Percentiles rank a stretch among this genome's conserved stretches.
Evolutionary conservation across 2,329 filamentous ascomycete genomes (phyloP).

Genomic region (Colletotrichum gloeosporioides): DNA sequence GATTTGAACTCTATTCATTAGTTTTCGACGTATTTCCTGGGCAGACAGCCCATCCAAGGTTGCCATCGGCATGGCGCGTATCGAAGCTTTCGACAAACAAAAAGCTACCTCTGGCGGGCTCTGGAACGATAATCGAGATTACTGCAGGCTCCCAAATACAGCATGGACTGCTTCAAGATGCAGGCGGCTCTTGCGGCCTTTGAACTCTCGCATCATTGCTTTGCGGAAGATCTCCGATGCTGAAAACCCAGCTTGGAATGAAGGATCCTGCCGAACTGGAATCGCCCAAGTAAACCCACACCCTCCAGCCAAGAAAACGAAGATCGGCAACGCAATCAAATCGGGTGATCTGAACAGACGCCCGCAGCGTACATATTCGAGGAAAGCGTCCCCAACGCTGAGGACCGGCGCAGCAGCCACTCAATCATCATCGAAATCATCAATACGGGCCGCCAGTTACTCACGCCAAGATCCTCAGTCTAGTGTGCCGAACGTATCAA

Average conservation of each 20-base stretch:
- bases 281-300: background rate
- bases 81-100: background rate
- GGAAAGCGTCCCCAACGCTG: background rate
- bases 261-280: background rate
- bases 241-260: background rate
- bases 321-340: background rate
- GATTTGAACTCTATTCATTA: background rate
- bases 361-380: conserved; percentile 19
- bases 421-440: background rate
- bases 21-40: background rate
- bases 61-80: background rate
- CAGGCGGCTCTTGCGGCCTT: conserved; percentile 50
- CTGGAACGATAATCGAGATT: background rate
- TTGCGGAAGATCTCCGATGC: conserved; percentile 40
- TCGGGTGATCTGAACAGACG: conserved; percentile 23
- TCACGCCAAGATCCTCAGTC: background rate
- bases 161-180: conserved; percentile 54
- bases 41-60: background rate
- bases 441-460: background rate
- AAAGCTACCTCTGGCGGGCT: background rate
- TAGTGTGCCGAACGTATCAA: background rate
- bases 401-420: background rate
- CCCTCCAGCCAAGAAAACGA: background rate
- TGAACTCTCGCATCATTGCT: conserved; percentile 46
- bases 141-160: background rate